These are phyloP conservation scores for Barbarea vulgaris DNA, from an alignment of 345 rosid species.

Conservation along the genomic window DNA sequence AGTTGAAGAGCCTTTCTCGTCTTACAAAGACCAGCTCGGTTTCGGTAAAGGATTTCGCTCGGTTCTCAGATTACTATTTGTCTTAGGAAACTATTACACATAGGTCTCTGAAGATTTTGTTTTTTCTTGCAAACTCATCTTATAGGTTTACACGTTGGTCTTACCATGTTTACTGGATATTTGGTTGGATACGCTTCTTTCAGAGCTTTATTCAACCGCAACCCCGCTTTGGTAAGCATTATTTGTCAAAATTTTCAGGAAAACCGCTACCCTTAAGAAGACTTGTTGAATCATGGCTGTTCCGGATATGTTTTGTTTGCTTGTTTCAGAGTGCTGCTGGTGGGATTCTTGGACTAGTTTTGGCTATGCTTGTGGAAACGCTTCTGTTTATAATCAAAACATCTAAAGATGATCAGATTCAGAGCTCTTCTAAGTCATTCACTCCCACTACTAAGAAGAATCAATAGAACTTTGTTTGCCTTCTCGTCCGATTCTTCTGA, in stretches of 20 bases:
- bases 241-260: background rate
- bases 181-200: constrained; percentile 78
- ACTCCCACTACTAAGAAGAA: constrained; percentile 66
- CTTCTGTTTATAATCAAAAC: constrained; percentile 81
- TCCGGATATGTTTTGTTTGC: background rate
- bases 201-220: constrained; percentile 82
- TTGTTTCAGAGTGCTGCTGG: constrained; percentile 83
- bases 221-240: constrained; percentile 62
- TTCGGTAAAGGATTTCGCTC: constrained; percentile 55
- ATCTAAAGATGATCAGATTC: constrained; percentile 50
- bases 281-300: background rate
- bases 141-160: constrained; percentile 83
- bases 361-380: constrained; percentile 89
- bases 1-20: constrained; percentile 77
- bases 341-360: constrained; percentile 88
- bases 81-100: background rate
- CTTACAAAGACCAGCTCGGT: constrained; percentile 96
- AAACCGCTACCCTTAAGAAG: background rate
- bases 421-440: constrained; percentile 39
- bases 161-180: constrained; percentile 95
- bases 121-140: background rate
- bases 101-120: background rate
- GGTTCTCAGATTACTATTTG: background rate
- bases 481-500: background rate
- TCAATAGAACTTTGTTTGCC: constrained; percentile 46